Base-by-base conservation (phyloP, 1,139 yeast species). In the Hanseniaspora uvarum region DNA sequence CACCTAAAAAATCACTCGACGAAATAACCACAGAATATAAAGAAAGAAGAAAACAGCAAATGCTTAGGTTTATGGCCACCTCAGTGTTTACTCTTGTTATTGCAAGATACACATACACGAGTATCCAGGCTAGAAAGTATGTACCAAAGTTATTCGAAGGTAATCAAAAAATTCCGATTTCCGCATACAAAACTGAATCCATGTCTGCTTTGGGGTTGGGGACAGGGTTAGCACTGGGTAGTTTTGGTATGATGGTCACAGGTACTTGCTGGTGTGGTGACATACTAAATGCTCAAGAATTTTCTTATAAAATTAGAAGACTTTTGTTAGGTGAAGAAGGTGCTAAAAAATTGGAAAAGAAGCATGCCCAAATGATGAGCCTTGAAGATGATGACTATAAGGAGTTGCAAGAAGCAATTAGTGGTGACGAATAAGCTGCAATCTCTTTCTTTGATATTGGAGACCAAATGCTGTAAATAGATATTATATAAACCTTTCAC, bases 121-220 rank as follows among this genome's bases (percentile, higher is more conserved):
- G 94, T 19, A 81, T 92, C 1, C 72, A 81, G 33, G 71, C 83
- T 21, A 75, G 95, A 60, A 81, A 83, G 66, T 87, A 79, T 61
- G 68, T 81, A 2, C 96, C 97, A 7, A 77, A 78, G 26, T 73
- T 81, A 61, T 89, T 86, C 67, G 88, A 86, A 62, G 88, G 92
- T 14, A 89, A 89, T 68, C 92, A 88, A 63, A 76, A 80, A 48
- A 94, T 94, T 1, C 96, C 96, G 2, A 76, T 82, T 47, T 85
- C 83, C 65, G 83, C 84, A 51, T 80, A 84, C 66, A 80, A 86
- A 57, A 77, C 80, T 51, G 96, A 89, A 67, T 96, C 96, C 1
- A 80, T 87, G 30, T 81, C 81, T 37, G 97, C 96, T 0, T 88
- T 89, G 5, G 80, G 85, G 0, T 81, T 86, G 40, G 94, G 95